Percentiles rank a stretch among this genome's conserved stretches.
Conservation (phyloP, 2,329 filamentous ascomycete species). For the Westerdykella sp. region DNA sequence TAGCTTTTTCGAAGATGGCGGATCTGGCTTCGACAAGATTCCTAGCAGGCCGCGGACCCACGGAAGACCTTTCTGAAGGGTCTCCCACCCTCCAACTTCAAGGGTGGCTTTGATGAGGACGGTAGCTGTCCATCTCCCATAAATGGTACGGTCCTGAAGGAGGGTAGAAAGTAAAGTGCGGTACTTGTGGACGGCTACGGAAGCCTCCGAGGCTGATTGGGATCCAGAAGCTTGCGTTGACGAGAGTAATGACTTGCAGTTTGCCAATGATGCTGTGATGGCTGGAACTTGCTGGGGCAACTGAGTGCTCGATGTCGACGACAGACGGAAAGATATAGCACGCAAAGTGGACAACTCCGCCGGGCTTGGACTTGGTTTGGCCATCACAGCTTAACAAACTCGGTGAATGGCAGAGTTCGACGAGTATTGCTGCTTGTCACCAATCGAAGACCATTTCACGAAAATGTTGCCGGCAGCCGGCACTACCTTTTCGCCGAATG, state of each 20-base stretch:
- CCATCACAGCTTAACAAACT: not conserved
- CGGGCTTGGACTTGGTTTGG: conserved; percentile 20
- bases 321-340: conserved; percentile 60
- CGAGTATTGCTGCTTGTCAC: not conserved
- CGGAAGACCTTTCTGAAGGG: conserved; percentile 62
- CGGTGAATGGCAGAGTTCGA: not conserved
- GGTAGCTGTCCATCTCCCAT: conserved; percentile 72
- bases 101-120: conserved; percentile 73
- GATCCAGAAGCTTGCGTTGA: conserved; percentile 50
- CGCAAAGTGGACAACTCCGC: conserved; percentile 27
- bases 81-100: conserved; percentile 79
- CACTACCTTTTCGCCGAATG: conserved; percentile 1
- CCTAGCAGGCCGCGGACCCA: conserved; percentile 74
- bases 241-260: conserved; percentile 57
- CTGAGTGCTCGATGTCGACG: conserved; percentile 63
- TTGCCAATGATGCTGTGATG: conserved; percentile 53
- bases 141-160: conserved; percentile 66
- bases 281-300: conserved; percentile 67
- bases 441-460: not conserved
- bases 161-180: conserved; percentile 72
- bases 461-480: conserved; percentile 6
- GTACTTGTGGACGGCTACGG: conserved; percentile 72
- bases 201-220: conserved; percentile 59
- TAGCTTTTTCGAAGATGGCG: conserved; percentile 67
- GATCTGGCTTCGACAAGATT: conserved; percentile 75